Conservation (phyloP, 371 early-diverging fungal genomes). For the Syncephalastrum sp. region DNA sequence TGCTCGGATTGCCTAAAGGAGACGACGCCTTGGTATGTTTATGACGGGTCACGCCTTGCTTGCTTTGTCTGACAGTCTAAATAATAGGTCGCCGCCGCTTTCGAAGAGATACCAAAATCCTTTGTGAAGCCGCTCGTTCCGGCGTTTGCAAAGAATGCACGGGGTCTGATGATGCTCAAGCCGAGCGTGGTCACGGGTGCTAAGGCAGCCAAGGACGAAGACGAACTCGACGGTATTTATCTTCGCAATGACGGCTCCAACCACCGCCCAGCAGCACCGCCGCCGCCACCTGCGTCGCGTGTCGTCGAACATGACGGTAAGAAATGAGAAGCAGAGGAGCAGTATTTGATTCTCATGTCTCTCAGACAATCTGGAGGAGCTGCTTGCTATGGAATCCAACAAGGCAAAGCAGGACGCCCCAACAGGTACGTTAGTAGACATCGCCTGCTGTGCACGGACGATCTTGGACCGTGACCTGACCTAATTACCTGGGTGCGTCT, state of each 20-base stretch:
- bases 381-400: conserved; percentile 11
- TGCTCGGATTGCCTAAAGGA: conserved; percentile 24
- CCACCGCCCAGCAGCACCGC: conserved; percentile 9
- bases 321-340: too few relatives aligned
- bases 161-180: conserved; percentile 40
- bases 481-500: not conserved
- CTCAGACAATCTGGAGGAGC: conserved; percentile 16
- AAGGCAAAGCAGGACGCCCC: conserved; percentile 3
- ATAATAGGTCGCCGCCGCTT: conserved; percentile 23
- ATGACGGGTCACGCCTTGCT: too few relatives aligned
- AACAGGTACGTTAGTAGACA: not conserved
- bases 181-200: conserved; percentile 17
- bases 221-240: conserved; percentile 32
- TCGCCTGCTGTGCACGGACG: too few relatives aligned
- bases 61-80: not conserved
- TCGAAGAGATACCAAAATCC: conserved; percentile 22
- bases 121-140: conserved; percentile 43
- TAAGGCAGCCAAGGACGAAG: conserved; percentile 12
- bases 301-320: conserved; percentile 6
- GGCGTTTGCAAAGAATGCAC: conserved; percentile 35
- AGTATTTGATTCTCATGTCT: too few relatives aligned
- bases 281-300: too few relatives aligned
- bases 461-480: too few relatives aligned
- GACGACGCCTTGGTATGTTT: conserved; percentile 29
- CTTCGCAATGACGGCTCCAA: conserved; percentile 36